Base-by-base conservation (phyloP, 1,284 basidiomycete species). In the Moniliella sp. region DNA sequence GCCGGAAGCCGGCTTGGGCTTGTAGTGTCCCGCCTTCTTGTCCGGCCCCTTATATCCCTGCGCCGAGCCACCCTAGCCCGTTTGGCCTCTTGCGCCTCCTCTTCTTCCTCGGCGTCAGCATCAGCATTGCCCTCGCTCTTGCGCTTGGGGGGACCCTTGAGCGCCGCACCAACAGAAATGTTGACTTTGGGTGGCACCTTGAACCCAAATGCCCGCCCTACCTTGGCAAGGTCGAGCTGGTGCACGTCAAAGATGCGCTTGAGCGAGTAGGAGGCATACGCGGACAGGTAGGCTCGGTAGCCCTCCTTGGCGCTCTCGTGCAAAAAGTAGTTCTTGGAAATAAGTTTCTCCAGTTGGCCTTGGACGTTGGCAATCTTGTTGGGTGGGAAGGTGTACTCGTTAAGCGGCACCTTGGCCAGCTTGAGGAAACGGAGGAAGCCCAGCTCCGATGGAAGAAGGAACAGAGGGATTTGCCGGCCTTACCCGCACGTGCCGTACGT, bases 201-300 rank as follows among this genome's bases (percentile, higher is more conserved):
- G 62, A 97, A 97, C 1, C 91, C 91, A 56, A 94, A 99, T 14
- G 86, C 75, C 62, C 79, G 84, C 18, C 81, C 88, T 15, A 99
- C 84, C 63, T 91, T 93, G 28, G 75, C 74, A 18, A 97, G 69
- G 63, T 99, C 91, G 27, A 99, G 72, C 34, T 74, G 70, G 62
- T 94, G 84, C 42, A 97, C 77, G 63, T 97, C 82, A 54, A 88
- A 99, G 58, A 97, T 93, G 61, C 84, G 83, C 64, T 99, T 99
- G 40, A 93, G 69, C 28, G 84, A 91, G 66, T 97, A 94, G 4
- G 81, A 88, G 9, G 86, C 88, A 58, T 99, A 97, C n/a, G 91
- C 72, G 61, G 97, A 88, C 27, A 97, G 74, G 66, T 97, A 99
- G 13, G 84, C 79, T 29, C 91, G 71, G 66, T 80, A 97, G 0